These are phyloP conservation scores for Xylariaceae sp. DNA, from an alignment of 2,329 filamentous ascomycete species.

Conservation along the genomic window DNA sequence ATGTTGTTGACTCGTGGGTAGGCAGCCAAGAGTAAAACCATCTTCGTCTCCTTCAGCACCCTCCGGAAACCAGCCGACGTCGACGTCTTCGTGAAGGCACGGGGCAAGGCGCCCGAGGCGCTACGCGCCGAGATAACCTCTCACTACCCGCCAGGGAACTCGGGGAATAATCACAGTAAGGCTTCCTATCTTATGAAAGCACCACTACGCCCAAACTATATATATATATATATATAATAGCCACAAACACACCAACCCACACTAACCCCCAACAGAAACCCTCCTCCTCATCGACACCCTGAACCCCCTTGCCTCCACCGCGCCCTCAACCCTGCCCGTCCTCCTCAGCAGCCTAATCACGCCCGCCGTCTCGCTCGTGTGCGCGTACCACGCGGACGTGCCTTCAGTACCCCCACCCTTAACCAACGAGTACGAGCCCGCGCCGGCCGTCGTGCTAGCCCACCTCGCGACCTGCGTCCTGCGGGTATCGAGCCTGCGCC, in stretches of 20 bases:
- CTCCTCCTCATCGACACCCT: constrained; percentile 82
- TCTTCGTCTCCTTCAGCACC: constrained; percentile 80
- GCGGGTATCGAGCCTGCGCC: constrained; percentile 70
- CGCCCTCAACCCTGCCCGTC: constrained; percentile 60
- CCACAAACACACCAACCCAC: not conserved
- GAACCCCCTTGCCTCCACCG: constrained; percentile 62
- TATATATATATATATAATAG: too few species aligned
- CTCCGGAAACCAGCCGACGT: constrained; percentile 64
- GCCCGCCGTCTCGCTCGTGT: constrained; percentile 71
- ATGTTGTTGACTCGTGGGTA: constrained; percentile 32
- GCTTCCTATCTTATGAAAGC: too few species aligned
- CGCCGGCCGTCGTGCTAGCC: constrained; percentile 69
- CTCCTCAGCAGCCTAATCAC: constrained; percentile 73
- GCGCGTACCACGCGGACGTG: constrained; percentile 81
- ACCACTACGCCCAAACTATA: too few species aligned
- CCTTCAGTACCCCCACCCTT: constrained; percentile 48
- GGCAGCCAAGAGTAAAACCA: constrained; percentile 68
- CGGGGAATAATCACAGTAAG: constrained; percentile 49
- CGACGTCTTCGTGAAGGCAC: constrained; percentile 68
- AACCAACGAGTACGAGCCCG: constrained; percentile 61
- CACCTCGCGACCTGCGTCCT: constrained; percentile 91
- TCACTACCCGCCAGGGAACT: constrained; percentile 48
- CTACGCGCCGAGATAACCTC: constrained; percentile 64
- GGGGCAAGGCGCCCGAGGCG: constrained; percentile 57
- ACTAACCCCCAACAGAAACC: constrained; percentile 52